A percentile compares a stretch with the other conserved stretches of the same genome.
Evolutionary conservation across 164 flowering plant genomes (phyloP).

Genomic region (Paratinospora sagittata): DNA sequence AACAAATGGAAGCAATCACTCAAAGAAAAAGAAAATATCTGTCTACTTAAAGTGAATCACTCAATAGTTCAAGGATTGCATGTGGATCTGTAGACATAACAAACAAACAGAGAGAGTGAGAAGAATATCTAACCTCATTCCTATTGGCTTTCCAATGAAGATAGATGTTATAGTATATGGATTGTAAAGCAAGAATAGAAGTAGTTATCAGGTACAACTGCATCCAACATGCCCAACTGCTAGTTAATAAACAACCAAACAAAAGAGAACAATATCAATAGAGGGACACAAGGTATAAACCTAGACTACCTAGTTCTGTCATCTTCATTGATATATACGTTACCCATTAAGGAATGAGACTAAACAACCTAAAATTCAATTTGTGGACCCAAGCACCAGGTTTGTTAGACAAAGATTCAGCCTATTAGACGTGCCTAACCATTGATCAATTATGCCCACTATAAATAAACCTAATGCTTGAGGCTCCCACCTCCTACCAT

Average conservation of each 20-base stretch:
- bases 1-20: too few relatives aligned
- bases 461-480: neutral
- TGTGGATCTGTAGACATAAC: too few relatives aligned
- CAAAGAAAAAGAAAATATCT: neutral
- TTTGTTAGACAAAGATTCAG: neutral
- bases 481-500: too few relatives aligned
- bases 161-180: conserved; percentile 59
- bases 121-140: conserved; percentile 19
- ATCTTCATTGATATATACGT: neutral
- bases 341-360: neutral
- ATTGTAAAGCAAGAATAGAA: conserved; percentile 32
- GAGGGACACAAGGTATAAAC: neutral
- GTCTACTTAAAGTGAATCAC: too few relatives aligned
- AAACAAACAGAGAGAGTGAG: neutral
- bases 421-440: neutral
- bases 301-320: neutral
- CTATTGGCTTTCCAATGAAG: conserved; percentile 29
- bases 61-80: too few relatives aligned
- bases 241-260: neutral
- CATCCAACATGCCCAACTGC: conserved; percentile 9
- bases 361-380: neutral
- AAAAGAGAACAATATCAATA: neutral
- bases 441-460: neutral
- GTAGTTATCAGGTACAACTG: conserved; percentile 61
- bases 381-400: neutral